These are phyloP conservation scores for Syzygium grande DNA, from an alignment of 345 rosid species.

Conservation along the genomic window DNA sequence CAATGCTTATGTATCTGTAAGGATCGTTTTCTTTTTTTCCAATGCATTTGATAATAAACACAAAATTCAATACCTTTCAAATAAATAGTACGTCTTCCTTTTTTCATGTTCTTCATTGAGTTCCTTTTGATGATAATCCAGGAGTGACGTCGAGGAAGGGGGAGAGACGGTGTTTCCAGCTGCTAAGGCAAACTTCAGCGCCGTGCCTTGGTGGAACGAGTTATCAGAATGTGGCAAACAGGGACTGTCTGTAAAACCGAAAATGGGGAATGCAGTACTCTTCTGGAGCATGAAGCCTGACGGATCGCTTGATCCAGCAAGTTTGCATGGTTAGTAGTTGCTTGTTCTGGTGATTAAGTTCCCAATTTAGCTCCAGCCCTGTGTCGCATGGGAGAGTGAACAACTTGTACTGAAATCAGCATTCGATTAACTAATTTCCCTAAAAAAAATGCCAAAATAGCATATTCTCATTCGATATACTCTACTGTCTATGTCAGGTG, in stretches of 20 bases:
- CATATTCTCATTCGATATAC: background rate
- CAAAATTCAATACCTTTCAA: background rate
- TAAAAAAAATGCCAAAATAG: background rate
- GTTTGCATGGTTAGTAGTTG: constrained; percentile 10
- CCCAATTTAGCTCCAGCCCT: background rate
- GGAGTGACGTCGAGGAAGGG: constrained; percentile 17
- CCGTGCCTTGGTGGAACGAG: constrained; percentile 20
- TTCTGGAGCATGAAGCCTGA: constrained; percentile 17
- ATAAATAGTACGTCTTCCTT: background rate
- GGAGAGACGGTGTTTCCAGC: constrained; percentile 15
- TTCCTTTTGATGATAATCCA: background rate
- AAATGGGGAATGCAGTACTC: constrained; percentile 16
- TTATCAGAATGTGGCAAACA: constrained; percentile 14
- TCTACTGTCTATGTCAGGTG: background rate
- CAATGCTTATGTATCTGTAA: constrained; percentile 17
- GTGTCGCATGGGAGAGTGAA: background rate
- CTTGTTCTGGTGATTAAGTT: background rate
- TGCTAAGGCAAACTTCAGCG: constrained; percentile 9
- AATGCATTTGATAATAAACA: background rate
- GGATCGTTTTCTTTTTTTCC: background rate
- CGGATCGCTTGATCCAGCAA: constrained; percentile 7
- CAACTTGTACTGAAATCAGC: background rate
- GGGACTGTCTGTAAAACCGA: constrained; percentile 15
- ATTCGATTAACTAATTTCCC: background rate
- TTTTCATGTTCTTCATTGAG: background rate